These are phyloP conservation scores for Entrophospora sp. DNA, from an alignment of 192 early-diverging fungal species.

Conservation along the genomic window DNA sequence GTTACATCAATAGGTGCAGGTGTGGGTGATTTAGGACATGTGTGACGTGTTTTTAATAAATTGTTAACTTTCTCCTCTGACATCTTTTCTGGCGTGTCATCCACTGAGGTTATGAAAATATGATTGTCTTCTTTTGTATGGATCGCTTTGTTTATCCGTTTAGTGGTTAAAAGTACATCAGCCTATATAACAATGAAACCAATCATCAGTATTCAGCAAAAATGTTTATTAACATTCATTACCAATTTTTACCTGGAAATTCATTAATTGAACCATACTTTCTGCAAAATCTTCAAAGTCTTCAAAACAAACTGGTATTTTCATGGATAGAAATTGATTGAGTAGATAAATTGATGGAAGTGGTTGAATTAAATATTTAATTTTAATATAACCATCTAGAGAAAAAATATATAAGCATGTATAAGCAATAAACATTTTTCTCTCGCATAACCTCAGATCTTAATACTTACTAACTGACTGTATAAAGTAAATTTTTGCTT, in stretches of 20 bases:
- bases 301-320: not conserved
- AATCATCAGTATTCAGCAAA: not conserved
- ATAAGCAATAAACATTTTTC: not conserved
- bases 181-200: not conserved
- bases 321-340: too few relatives aligned
- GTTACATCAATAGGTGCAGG: too few relatives aligned
- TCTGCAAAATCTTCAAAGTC: slow-evolving; percentile 1
- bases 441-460: not conserved
- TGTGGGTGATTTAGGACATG: too few relatives aligned
- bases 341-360: slow-evolving; percentile 6
- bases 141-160: not conserved
- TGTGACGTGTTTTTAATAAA: too few relatives aligned
- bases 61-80: too few relatives aligned
- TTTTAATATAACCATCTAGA: too few relatives aligned
- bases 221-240: not conserved
- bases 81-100: too few relatives aligned
- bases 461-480: slow-evolving; percentile 7
- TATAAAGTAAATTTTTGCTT: not conserved
- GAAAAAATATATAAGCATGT: not conserved
- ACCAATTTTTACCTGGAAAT: not conserved
- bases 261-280: not conserved
- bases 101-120: too few relatives aligned
- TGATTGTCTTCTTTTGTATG: too few relatives aligned
- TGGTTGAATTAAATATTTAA: not conserved
- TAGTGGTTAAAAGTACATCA: not conserved